Evolutionary conservation across 345 rosid genomes (phyloP), one percentile per base, ranked within the genome.

Genomic region (Linum usitatissimum): DNA sequence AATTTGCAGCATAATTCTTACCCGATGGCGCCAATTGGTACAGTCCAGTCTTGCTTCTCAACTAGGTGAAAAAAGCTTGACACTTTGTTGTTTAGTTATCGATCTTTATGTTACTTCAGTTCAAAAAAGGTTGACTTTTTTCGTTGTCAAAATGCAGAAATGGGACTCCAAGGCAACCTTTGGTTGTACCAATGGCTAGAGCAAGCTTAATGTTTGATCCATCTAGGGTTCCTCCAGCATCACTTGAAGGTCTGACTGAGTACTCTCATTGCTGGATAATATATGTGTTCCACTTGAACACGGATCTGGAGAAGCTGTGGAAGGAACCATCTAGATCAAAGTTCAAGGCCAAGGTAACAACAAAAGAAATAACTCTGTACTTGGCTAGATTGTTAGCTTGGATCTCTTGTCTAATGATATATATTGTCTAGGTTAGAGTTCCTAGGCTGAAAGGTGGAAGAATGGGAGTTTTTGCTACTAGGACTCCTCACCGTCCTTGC

Each of bases 181-280:
- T 89, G 66, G 83, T 92, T 57, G 95, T 92, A 58, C 86, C 96
- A 64, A 85, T 84, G 61, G 93, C 96, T 7, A 85, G 91, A 69
- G 98, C 95, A 13, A 71, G 83, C 68, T 75, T 92, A 73, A 58
- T 63, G 53, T 92, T 92, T 74, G 78, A 86, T 78, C 65, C 77
- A 23, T 69, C 89, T 54, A 78, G 81, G 72, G 96, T 86, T 75
- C 93, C 96, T 75, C 89, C 90, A 6, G 98, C 95, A 62, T 88
- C 96, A 39, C 96, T 92, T 61, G 98, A 88, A 66, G 96, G 93
- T 73, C 86, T 92, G 7, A 82, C 28, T 31, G 93, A 84, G 66
- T 92, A 92, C 76, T 85, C 98, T 66, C 92, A 92, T 73, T 88
- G 96, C 73, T 92, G 98, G 98, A 75, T 92, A 67, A 63, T 92